Evolutionary conservation across 495 filamentous ascomycete species (phyloP).

Genomic region (Aspergillus cavernicola): DNA sequence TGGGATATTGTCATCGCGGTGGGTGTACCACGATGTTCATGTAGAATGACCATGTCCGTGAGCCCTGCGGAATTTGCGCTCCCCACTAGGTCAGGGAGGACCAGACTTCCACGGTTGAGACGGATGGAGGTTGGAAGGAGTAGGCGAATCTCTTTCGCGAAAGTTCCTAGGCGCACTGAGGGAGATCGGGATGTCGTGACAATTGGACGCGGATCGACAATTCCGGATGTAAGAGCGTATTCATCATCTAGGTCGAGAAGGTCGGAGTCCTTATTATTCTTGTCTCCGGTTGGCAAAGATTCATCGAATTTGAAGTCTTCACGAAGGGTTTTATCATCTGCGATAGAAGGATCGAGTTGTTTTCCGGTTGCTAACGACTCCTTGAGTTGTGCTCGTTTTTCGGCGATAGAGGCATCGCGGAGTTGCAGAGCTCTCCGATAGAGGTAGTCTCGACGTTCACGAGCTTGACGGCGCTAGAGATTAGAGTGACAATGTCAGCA

Average conservation of each 20-base stretch:
- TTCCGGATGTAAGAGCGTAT: slow-evolving; percentile 78
- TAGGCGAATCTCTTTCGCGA: slow-evolving; percentile 93
- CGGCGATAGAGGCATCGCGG: slow-evolving; percentile 85
- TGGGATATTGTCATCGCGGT: slow-evolving; percentile 88
- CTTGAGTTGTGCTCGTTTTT: slow-evolving; percentile 84
- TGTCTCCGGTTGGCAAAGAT: slow-evolving; percentile 57
- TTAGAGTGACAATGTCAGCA: slow-evolving; percentile 11
- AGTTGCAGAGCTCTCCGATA: slow-evolving; percentile 78
- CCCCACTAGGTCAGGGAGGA: slow-evolving; percentile 77
- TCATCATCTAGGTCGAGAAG: slow-evolving; percentile 86
- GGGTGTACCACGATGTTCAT: slow-evolving; percentile 91
- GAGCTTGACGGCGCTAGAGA: slow-evolving; percentile 63
- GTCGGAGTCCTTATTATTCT: slow-evolving; percentile 44
- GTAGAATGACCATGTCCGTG: slow-evolving; percentile 81
- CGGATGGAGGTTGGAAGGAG: slow-evolving; percentile 87
- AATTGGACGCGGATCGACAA: slow-evolving; percentile 82
- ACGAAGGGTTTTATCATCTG: slow-evolving; percentile 80
- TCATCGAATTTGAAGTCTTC: slow-evolving; percentile 95
- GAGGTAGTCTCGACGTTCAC: slow-evolving; percentile 90
- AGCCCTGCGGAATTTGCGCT: slow-evolving; percentile 75
- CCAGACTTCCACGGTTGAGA: slow-evolving; percentile 85
- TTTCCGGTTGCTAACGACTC: slow-evolving; percentile 79
- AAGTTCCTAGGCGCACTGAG: slow-evolving; percentile 75
- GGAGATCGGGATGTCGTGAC: slow-evolving; percentile 90
- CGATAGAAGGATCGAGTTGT: slow-evolving; percentile 81